These are phyloP conservation scores for Naegleria fowleri DNA, from an alignment of 208 protist species.

Conservation along the genomic window DNA sequence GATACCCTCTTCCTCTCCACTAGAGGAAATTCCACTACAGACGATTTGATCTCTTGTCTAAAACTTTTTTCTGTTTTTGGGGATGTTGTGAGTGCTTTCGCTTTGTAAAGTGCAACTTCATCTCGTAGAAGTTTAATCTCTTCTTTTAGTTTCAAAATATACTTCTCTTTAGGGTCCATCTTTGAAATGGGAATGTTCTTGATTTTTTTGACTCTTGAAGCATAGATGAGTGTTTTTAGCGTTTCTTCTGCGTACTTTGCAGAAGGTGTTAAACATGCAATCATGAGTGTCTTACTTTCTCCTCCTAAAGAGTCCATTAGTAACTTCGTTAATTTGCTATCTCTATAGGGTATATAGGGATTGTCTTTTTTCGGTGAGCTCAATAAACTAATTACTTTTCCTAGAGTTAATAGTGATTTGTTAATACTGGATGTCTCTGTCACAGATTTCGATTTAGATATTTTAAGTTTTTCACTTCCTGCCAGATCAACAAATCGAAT, in stretches of 20 bases:
- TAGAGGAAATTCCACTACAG: not conserved
- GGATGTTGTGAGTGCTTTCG: not conserved
- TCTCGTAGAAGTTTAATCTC: constrained; percentile 41
- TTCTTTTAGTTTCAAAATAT: constrained; percentile 53
- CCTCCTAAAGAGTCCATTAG: constrained; percentile 75
- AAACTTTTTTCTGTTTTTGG: not conserved
- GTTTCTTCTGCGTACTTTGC: constrained; percentile 76
- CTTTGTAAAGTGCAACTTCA: not conserved
- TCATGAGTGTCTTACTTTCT: constrained; percentile 85
- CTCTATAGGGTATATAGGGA: constrained; percentile 54
- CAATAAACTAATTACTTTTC: constrained; percentile 37
- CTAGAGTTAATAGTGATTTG: constrained; percentile 39
- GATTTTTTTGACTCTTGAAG: constrained; percentile 76
- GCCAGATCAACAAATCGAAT: constrained; percentile 41
- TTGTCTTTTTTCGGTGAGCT: constrained; percentile 14
- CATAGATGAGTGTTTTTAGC: constrained; percentile 81
- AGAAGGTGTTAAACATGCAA: constrained; percentile 82
- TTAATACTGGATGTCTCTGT: constrained; percentile 36
- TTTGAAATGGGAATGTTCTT: constrained; percentile 77
- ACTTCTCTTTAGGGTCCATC: constrained; percentile 70
- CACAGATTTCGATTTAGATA: constrained; percentile 6
- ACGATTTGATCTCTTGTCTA: not conserved
- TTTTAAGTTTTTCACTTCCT: constrained; percentile 35
- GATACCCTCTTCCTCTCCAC: not conserved
- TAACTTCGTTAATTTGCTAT: constrained; percentile 75